Evolutionary conservation across 2,329 filamentous ascomycete genomes (phyloP), one percentile per base, ranked within the genome.

Genomic region (Colletotrichum eremochloae): DNA sequence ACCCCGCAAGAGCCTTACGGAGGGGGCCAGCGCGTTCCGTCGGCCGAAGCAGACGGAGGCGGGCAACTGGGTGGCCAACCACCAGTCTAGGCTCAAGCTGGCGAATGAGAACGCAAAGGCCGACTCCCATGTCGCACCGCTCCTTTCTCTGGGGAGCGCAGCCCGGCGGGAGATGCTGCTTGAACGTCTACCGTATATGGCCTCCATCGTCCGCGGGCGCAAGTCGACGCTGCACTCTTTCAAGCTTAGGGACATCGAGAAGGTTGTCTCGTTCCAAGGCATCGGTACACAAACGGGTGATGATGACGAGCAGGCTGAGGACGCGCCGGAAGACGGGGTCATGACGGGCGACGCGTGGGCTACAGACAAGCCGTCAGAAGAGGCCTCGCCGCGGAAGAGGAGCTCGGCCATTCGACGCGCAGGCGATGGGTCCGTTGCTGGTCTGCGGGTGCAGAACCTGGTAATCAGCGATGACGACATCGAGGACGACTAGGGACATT

Each of bases 171-270:
- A 96, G 80, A 87, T 96, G 84, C 82, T 98, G 0, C 88, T 98
- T 33, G 94, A 98, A 75, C 91, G 94, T 11, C 86, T 99, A 0
- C 96, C 96, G 0, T 98, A 97, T 80, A 90, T 96, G 86, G 87
- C 91, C 1, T 87, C 89, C 63, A 93, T 98, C 77, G 81, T 83
- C 2, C 84, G 86, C 20, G 78, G 82, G 42, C 78, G 82, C 74
- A 83, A 82, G 75, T 79, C 81, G 73, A 75, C 77, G 20, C 80
- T 77, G 42, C 76, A 76, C 31, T 77, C 76, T 20, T 77, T 84
- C 71, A 81, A 83, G n/a, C 81, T 88, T 2, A 85, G 84, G 63
- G 89, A 92, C 29, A 85, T 95, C 11, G 90, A 92, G 67, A 91
- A 88, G 76, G 88, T 97, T 9, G 91, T 91, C 0, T 87, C 87